Base-by-base conservation (phyloP, 2,329 filamentous ascomycete genomes). In the Pseudogymnoascus sp. region DNA sequence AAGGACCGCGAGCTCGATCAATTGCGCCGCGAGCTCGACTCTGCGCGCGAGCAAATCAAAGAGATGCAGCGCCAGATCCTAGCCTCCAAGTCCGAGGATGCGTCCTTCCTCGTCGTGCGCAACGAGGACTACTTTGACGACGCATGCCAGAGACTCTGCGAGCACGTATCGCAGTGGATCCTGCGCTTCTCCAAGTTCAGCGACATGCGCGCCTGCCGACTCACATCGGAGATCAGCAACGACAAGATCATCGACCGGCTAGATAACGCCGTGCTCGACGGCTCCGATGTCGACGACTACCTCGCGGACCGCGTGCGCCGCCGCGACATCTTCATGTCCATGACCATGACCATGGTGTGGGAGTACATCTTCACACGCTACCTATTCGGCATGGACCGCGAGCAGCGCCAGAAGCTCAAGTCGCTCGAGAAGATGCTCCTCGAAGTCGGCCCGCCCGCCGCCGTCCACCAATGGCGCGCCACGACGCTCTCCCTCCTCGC, bases 281-380 rank as follows among this genome's bases (percentile, higher is more conserved):
- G 93, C 66, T 91, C 91, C 53, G 93, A 97, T 73, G 92, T 96
- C 67, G 92, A 97, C 75, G 80, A 81, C 64, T 95, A 96, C 72
- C 86, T 99, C 59, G 84, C 84, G 68, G 93, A 99, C 74, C 90
- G 96, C 40, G 89, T 97, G 62, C 87, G 85, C 71, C 88, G 95
- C 65, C 87, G 93, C 65, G 93, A 97, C 74, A 87, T 97, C 64
- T 97, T 99, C 81, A 97, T 97, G 91, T 95, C 92, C 38, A 92
- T 99, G 75, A 91, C 93, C 63, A 97, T 97, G 93, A 95, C 90
- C 66, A 97, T 99, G 92, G 87, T 99, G 61, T 99, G 93, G 93
- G 95, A 99, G 76, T 97, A 96, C 72, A 88, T 99, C 73, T 99
- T 99, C 74, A 97, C 93, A 7, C 87, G 95, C 67, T 99, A 99